phyloP scores from a whole-genome alignment of 352 stramenopile species.

The Thalassiosira livingstoniorum region DNA sequence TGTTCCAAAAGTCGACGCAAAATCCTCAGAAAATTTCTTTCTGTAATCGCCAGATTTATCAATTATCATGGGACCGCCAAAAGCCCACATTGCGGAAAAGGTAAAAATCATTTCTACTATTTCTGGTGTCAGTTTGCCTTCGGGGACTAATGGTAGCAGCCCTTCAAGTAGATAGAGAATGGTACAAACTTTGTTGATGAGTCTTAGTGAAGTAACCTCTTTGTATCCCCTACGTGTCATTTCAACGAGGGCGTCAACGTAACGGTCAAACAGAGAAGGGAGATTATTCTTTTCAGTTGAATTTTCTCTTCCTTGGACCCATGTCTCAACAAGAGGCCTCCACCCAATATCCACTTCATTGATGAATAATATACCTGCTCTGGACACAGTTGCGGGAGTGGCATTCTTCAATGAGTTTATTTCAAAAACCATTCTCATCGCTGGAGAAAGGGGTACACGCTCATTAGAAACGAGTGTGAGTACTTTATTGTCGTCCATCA shows the following conservation, averaged over 20 bases:
- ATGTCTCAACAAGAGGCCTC: conserved; percentile 96
- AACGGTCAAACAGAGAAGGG: conserved; percentile 95
- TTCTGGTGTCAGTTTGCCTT: conserved; percentile 88
- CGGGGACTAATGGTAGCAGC: conserved; percentile 88
- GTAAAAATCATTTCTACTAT: conserved; percentile 97
- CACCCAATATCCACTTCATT: conserved; percentile 94
- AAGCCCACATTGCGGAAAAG: conserved; percentile 96
- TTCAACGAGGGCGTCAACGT: conserved; percentile 93
- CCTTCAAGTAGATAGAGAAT: conserved; percentile 96
- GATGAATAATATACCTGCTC: conserved; percentile 96
- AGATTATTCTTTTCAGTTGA: conserved; percentile 92
- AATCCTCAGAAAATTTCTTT: conserved; percentile 87
- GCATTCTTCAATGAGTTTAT: conserved; percentile 96
- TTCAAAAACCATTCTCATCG: conserved; percentile 97
- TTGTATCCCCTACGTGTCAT: conserved; percentile 95
- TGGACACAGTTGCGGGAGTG: conserved; percentile 95
- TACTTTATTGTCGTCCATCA: conserved; percentile 89
- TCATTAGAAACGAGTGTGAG: conserved; percentile 97
- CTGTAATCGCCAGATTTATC: conserved; percentile 90
- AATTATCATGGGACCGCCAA: conserved; percentile 94
- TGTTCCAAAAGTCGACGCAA: conserved; percentile 81
- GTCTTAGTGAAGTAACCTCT: conserved; percentile 91
- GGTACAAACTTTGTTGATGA: conserved; percentile 95
- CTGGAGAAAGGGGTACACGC: conserved; percentile 93
- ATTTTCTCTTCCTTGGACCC: conserved; percentile 91